phyloP scores from a whole-genome alignment of 2,329 filamentous ascomycete species.

The Alternaria tenuissima region DNA sequence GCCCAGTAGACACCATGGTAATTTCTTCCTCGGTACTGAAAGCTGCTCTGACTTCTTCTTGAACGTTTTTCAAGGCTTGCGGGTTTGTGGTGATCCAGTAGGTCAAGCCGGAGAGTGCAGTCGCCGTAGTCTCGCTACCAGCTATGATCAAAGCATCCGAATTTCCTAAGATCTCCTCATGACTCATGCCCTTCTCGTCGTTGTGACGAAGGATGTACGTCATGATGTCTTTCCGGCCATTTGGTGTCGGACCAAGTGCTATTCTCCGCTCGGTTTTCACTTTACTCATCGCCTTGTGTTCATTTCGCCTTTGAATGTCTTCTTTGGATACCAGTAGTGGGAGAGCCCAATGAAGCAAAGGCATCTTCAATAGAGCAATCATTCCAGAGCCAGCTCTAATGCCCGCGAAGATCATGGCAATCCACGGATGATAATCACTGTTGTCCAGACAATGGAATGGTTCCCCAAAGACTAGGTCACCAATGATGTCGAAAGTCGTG shows the following conservation, averaged over 20 bases:
- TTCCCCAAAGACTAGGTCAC: conserved; percentile 53
- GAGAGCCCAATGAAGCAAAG: not conserved
- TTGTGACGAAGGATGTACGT: conserved; percentile 21
- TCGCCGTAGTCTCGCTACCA: conserved; percentile 44
- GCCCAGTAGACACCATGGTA: not conserved
- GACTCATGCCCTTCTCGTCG: conserved; percentile 23
- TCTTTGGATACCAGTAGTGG: conserved; percentile 4
- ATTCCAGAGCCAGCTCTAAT: not conserved
- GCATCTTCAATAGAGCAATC: not conserved
- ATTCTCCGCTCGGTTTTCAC: conserved; percentile 1
- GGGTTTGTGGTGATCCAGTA: conserved; percentile 20
- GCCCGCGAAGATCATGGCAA: conserved; percentile 16
- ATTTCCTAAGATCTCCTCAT: conserved; percentile 41
- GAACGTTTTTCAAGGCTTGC: conserved; percentile 14
- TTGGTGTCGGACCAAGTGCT: conserved; percentile 4
- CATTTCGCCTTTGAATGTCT: not conserved
- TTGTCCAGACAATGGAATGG: conserved; percentile 47
- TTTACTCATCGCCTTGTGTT: conserved; percentile 3
- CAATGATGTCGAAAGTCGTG: conserved; percentile 54
- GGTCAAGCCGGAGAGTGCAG: conserved; percentile 11
- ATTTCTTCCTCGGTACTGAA: conserved; percentile 23
- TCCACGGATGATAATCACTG: conserved; percentile 45
- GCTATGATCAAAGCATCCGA: conserved; percentile 44
- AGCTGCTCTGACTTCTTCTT: conserved; percentile 13
- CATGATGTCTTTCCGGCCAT: conserved; percentile 14